Evolutionary conservation across 352 stramenopile species (phyloP).

Genomic region (Pythium insidiosum): DNA sequence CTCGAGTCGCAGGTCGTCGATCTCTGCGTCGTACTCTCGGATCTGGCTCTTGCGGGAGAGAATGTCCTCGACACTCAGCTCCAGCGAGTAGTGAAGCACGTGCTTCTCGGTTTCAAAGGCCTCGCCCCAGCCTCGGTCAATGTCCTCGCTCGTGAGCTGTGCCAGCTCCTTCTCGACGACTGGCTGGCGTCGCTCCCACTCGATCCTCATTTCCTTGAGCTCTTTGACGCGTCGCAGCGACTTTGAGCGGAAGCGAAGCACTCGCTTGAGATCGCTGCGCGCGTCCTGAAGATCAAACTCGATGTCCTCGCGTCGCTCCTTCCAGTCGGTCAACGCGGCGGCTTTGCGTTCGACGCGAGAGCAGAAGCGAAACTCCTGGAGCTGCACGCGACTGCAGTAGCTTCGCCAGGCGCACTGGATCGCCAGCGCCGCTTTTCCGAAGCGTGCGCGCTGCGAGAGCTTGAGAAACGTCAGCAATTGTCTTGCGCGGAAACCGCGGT

Average conservation of each 20-base stretch:
- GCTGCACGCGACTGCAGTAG: conserved; percentile 38
- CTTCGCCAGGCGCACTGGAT: conserved; percentile 72
- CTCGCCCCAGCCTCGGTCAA: conserved; percentile 70
- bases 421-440: conserved; percentile 46
- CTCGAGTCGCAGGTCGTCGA: conserved; percentile 62
- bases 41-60: conserved; percentile 47
- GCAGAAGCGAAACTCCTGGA: conserved; percentile 63
- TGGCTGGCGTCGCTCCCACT: conserved; percentile 73
- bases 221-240: conserved; percentile 59
- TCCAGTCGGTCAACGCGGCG: conserved; percentile 32
- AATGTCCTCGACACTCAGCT: conserved; percentile 78
- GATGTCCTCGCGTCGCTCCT: conserved; percentile 58
- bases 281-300: conserved; percentile 66
- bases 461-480: conserved; percentile 27
- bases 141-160: conserved; percentile 52
- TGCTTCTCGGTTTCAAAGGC: conserved; percentile 76
- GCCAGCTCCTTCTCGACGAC: conserved; percentile 65
- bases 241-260: conserved; percentile 77
- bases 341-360: conserved; percentile 60
- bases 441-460: conserved; percentile 27
- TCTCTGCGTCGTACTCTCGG: conserved; percentile 59
- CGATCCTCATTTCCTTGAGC: conserved; percentile 65
- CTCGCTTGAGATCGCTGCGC: conserved; percentile 42
- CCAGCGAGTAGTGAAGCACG: conserved; percentile 50
- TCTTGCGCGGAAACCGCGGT: conserved; percentile 48